phyloP scores from a whole-genome alignment of 805 yeast species.

The Pichia thaimueangensis region DNA sequence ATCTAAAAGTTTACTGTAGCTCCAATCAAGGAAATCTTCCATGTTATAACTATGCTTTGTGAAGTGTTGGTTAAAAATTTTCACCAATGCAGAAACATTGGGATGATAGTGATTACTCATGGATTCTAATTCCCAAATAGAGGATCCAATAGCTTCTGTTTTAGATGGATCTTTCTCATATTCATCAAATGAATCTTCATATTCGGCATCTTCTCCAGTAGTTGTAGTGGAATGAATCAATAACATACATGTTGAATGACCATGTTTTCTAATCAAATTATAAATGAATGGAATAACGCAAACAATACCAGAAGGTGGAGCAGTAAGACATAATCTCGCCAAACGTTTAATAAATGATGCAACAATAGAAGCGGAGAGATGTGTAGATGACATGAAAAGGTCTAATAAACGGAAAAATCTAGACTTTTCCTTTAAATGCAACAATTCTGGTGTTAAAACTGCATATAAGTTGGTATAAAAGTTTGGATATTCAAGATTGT shows the following conservation, averaged over 20 bases:
- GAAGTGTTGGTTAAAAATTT: conserved; percentile 84
- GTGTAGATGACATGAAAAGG: conserved; percentile 78
- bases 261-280: conserved; percentile 64
- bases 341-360: conserved; percentile 86
- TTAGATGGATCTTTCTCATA: conserved; percentile 66
- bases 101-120: conserved; percentile 83
- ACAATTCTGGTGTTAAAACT: conserved; percentile 64
- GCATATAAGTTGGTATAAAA: conserved; percentile 79
- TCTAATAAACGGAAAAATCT: conserved; percentile 86
- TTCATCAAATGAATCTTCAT: conserved; percentile 60
- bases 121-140: conserved; percentile 88
- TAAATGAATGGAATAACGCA: conserved; percentile 86
- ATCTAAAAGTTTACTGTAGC: conserved; percentile 58
- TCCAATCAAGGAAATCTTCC: conserved; percentile 94
- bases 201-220: conserved; percentile 29
- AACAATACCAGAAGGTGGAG: conserved; percentile 87
- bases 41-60: conserved; percentile 78
- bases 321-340: conserved; percentile 64
- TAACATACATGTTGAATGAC: conserved; percentile 89
- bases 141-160: conserved; percentile 75
- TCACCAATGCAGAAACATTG: conserved; percentile 86
- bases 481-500: conserved; percentile 87
- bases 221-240: conserved; percentile 56
- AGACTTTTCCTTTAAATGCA: conserved; percentile 76
- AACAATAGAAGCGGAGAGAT: conserved; percentile 72